Evolutionary conservation across 129 eudicot species (phyloP).

Genomic region (Ambrosia trifida): DNA sequence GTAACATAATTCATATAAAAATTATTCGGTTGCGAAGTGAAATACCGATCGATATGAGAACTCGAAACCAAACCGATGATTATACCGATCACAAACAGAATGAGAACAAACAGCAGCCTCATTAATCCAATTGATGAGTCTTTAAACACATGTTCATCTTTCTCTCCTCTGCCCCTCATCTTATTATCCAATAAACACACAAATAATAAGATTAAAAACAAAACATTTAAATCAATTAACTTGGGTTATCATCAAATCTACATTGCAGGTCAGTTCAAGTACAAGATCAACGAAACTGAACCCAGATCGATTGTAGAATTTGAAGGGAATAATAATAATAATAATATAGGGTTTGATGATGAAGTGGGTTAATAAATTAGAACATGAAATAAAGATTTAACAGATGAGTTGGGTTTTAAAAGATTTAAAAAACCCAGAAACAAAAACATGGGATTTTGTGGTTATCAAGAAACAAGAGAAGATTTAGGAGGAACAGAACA

Average conservation of each 20-base stretch:
- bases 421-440: slow-evolving; percentile 17
- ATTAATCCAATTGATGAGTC: slow-evolving; percentile 61
- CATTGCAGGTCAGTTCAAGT: slow-evolving; percentile 4
- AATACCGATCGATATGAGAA: slow-evolving; percentile 65
- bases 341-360: slow-evolving; percentile 19
- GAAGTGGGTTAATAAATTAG: slow-evolving; percentile 3
- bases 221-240: background rate
- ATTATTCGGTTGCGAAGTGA: slow-evolving; percentile 44
- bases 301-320: slow-evolving; percentile 7
- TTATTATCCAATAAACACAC: slow-evolving; percentile 18
- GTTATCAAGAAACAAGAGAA: slow-evolving; percentile 12
- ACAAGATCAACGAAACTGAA: slow-evolving; percentile 3
- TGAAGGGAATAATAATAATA: background rate
- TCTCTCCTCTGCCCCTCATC: slow-evolving; percentile 60
- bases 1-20: slow-evolving; percentile 35
- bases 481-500: slow-evolving; percentile 11
- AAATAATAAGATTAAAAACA: background rate
- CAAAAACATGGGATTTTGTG: slow-evolving; percentile 14
- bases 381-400: background rate
- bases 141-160: slow-evolving; percentile 54
- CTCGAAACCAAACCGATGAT: slow-evolving; percentile 68
- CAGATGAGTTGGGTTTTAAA: slow-evolving; percentile 28
- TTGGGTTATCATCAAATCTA: background rate
- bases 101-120: slow-evolving; percentile 43
- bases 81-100: slow-evolving; percentile 69